phyloP scores from a whole-genome alignment of 2,329 filamentous ascomycete species.

The Pseudogymnoascus pannorum region DNA sequence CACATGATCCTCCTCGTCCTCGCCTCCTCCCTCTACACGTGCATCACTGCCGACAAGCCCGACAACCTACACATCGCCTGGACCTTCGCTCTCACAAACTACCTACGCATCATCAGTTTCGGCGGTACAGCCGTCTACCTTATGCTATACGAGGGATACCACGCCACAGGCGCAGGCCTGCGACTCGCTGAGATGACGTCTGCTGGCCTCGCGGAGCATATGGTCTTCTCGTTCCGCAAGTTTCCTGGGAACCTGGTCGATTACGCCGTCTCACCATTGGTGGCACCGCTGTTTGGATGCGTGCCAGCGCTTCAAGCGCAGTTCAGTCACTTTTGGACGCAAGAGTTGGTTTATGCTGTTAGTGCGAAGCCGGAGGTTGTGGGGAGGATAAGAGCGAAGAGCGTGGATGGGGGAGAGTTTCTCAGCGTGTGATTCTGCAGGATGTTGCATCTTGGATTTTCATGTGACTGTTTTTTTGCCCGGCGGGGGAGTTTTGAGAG shows the following conservation, averaged over 20 bases:
- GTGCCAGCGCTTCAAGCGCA: conserved; percentile 62
- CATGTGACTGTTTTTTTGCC: not conserved
- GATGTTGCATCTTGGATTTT: not conserved
- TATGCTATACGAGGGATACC: conserved; percentile 60
- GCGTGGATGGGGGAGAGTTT: not conserved
- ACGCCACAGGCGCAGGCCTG: conserved; percentile 50
- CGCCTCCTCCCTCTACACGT: conserved; percentile 53
- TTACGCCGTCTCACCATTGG: conserved; percentile 58
- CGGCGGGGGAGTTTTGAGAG: not conserved
- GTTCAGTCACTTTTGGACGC: conserved; percentile 62
- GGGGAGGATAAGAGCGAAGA: not conserved
- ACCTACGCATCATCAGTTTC: conserved; percentile 50
- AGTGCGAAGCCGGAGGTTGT: conserved; percentile 51
- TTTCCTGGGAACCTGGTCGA: conserved; percentile 52
- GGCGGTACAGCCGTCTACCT: conserved; percentile 57
- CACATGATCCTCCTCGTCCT: conserved; percentile 60
- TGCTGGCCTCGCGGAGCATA: conserved; percentile 55
- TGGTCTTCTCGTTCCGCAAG: conserved; percentile 53
- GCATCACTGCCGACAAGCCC: conserved; percentile 42
- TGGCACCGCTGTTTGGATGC: conserved; percentile 60
- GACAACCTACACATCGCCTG: conserved; percentile 48
- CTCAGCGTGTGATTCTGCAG: not conserved
- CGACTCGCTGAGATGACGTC: conserved; percentile 61
- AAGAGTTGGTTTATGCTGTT: conserved; percentile 62
- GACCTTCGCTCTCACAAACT: conserved; percentile 53